These are phyloP conservation scores for Cystofilobasidium capitatum DNA, from an alignment of 768 basidiomycete genomes.

Conservation along the genomic window DNA sequence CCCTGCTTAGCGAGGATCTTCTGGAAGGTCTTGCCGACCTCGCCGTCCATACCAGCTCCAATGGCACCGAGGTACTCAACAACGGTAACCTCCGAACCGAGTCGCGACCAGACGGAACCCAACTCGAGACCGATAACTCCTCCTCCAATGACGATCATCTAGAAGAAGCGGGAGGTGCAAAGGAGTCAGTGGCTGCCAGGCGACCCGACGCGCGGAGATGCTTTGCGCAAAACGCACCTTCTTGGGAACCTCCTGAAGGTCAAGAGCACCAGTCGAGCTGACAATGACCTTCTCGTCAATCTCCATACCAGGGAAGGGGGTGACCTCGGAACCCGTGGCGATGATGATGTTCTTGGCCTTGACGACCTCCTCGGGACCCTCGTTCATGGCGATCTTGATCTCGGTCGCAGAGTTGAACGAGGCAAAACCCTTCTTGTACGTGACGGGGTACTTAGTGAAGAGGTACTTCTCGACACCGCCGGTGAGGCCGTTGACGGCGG, in stretches of 20 bases:
- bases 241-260: slow-evolving; percentile 77
- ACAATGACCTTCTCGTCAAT: slow-evolving; percentile 98
- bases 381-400: slow-evolving; percentile 66
- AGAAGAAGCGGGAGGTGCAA: not conserved
- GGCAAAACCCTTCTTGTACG: slow-evolving; percentile 90
- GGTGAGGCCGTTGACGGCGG: slow-evolving; percentile 72
- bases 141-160: slow-evolving; percentile 92
- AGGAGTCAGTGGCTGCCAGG: not conserved
- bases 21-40: slow-evolving; percentile 93
- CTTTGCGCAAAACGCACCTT: slow-evolving; percentile 44
- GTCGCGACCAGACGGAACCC: slow-evolving; percentile 93
- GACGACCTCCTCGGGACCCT: slow-evolving; percentile 74
- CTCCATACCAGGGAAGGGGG: slow-evolving; percentile 85
- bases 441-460: slow-evolving; percentile 96
- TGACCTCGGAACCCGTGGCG: slow-evolving; percentile 90
- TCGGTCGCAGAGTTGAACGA: slow-evolving; percentile 71
- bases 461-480: slow-evolving; percentile 79
- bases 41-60: slow-evolving; percentile 89
- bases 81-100: slow-evolving; percentile 91
- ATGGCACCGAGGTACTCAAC: slow-evolving; percentile 90
- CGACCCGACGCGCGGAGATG: not conserved
- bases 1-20: slow-evolving; percentile 81
- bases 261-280: slow-evolving; percentile 83
- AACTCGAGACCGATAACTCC: slow-evolving; percentile 97
- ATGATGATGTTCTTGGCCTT: slow-evolving; percentile 91